Base-by-base conservation (phyloP, 768 basidiomycete species). In the Lactarius hengduanensis region DNA sequence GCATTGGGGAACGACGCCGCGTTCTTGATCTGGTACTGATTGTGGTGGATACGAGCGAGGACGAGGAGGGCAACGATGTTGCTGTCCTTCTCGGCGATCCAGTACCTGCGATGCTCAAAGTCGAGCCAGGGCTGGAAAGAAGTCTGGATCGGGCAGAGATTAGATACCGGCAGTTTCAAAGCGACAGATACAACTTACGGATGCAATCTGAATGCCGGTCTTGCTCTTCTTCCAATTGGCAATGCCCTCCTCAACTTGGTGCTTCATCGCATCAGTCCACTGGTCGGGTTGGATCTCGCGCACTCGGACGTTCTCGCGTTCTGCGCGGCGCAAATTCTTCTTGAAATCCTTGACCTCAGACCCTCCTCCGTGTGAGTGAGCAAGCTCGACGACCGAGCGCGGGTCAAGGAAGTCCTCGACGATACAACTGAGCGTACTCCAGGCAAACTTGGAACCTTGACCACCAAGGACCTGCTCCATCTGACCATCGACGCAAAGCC, bases 341-440 rank as follows among this genome's bases (percentile, higher is more conserved):
- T 84, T 83, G 70, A 88, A 73, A 63, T 84, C 84, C 73, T 86
- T 87, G 66, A 85, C 80, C 65, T 79, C 76, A 16, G 68, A 65
- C 0, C 69, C 69, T 28, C 69, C 69, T 18, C 68, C 69, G 6
- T 45, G 63, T 13, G 62, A 59, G 65, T 77, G 71, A 28, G 78
- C 80, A 0, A 86, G 82, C 61, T 84, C 79, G 15, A 85, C 76
- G 43, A 83, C 77, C 59, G 77, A 74, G 22, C 61, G 66, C 2
- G 81, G 77, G 66, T 81, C 78, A 28, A 80, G 64, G n/a, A 80
- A 76, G 64, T 88, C 86, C 71, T 89, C 87, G 59, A 84, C 83
- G 58, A 89, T 86, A 64, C 86, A 88, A 59, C 81, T 80, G 53
- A 90, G 78, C 4, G 82, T 81, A 62, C 81, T 80, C 89, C 88